Conservation (phyloP, 2,329 filamentous ascomycete species). For the Didymella exigua region DNA sequence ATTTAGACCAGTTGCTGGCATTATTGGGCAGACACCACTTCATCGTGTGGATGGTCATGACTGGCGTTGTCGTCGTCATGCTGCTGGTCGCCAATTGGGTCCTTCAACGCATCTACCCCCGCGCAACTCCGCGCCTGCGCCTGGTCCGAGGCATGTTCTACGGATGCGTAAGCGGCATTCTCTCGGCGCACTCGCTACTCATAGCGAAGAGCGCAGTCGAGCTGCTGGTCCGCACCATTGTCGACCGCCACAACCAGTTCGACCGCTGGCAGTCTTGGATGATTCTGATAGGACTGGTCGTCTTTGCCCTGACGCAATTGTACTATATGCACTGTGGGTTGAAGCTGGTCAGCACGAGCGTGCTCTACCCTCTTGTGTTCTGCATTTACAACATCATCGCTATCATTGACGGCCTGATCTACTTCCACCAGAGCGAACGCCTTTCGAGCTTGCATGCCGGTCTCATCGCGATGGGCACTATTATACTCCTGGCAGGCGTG, state of each 20-base stretch:
- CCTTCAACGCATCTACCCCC: conserved; percentile 48
- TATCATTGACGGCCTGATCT: conserved; percentile 95
- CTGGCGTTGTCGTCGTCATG: conserved; percentile 71
- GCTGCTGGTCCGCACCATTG: conserved; percentile 82
- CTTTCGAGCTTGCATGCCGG: conserved; percentile 77
- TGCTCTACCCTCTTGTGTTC: conserved; percentile 96
- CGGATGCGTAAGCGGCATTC: conserved; percentile 83
- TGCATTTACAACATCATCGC: conserved; percentile 99
- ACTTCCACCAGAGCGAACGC: conserved; percentile 86
- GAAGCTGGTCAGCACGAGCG: conserved; percentile 92
- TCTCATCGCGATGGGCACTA: conserved; percentile 84
- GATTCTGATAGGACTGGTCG: conserved; percentile 80
- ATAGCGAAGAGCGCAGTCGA: conserved; percentile 97
- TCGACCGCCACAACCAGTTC: conserved; percentile 90
- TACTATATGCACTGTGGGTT: conserved; percentile 95
- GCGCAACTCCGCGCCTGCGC: conserved; percentile 67
- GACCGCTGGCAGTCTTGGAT: conserved; percentile 94
- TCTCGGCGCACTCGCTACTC: conserved; percentile 91
- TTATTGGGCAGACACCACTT: conserved; percentile 78
- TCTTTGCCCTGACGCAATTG: conserved; percentile 83
- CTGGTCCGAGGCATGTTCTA: conserved; percentile 84
- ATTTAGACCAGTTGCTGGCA: conserved; percentile 76
- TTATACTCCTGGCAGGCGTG: conserved; percentile 84
- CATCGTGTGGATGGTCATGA: conserved; percentile 85
- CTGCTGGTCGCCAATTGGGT: conserved; percentile 62